These are phyloP conservation scores for Calonectria pauciramosa DNA, from an alignment of 2,329 filamentous ascomycete genomes.

Conservation along the genomic window DNA sequence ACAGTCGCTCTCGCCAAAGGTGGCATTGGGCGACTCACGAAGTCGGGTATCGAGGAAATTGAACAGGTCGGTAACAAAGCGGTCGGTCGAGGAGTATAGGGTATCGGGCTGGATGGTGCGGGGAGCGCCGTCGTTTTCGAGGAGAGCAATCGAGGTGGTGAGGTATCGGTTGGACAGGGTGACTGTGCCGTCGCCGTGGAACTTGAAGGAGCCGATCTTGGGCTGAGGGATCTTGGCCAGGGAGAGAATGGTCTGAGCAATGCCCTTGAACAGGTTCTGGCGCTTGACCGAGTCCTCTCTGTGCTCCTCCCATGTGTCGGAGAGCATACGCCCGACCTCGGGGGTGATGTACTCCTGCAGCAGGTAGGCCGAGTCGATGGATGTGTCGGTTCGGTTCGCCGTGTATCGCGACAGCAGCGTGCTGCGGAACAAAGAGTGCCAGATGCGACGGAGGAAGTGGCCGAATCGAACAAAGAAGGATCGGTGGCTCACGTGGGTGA, in stretches of 20 bases:
- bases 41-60: conserved; percentile 45
- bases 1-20: conserved; percentile 43
- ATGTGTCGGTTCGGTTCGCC: conserved; percentile 9
- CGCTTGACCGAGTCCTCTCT: conserved; percentile 23
- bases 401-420: conserved; percentile 35
- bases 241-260: conserved; percentile 39
- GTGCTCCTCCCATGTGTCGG: conserved; percentile 34
- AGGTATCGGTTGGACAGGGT: conserved; percentile 45
- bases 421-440: conserved; percentile 26
- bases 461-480: conserved; percentile 16
- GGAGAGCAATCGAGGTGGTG: conserved; percentile 32
- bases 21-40: conserved; percentile 42
- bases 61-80: conserved; percentile 46
- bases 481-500: conserved; percentile 26
- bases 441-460: conserved; percentile 13
- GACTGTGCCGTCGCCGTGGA: conserved; percentile 45
- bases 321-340: conserved; percentile 40
- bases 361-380: conserved; percentile 35
- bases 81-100: conserved; percentile 48
- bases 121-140: conserved; percentile 50
- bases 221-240: conserved; percentile 36
- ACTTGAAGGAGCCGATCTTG: conserved; percentile 39
- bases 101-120: conserved; percentile 48
- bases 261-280: conserved; percentile 32
- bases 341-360: conserved; percentile 40